Evolutionary conservation across 2,329 filamentous ascomycete species (phyloP).

Genomic region (Fragosphaeria purpurea): DNA sequence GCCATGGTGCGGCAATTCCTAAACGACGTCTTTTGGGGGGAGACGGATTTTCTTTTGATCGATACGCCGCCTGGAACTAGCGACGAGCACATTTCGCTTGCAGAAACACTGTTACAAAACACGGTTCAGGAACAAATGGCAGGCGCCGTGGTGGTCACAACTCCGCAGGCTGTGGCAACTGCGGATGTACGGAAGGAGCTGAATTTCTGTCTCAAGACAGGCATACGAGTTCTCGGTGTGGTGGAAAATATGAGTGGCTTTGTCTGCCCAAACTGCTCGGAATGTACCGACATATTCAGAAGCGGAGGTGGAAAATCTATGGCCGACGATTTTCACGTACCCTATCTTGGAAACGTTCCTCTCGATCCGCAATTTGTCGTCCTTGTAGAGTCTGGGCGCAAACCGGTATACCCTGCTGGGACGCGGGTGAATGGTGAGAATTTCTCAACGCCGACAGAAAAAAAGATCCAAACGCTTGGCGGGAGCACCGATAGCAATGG

Average conservation of each 20-base stretch:
- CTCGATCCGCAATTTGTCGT: slow-evolving; percentile 89
- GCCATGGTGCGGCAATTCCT: slow-evolving; percentile 98
- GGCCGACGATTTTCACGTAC: slow-evolving; percentile 75
- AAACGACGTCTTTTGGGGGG: slow-evolving; percentile 78
- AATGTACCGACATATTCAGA: slow-evolving; percentile 89
- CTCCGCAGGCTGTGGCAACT: slow-evolving; percentile 86
- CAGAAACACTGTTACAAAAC: slow-evolving; percentile 66
- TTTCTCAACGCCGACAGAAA: slow-evolving; percentile 23
- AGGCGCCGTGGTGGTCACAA: slow-evolving; percentile 90
- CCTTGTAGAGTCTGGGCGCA: slow-evolving; percentile 64
- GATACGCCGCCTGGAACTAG: slow-evolving; percentile 94
- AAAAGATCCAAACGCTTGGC: not conserved
- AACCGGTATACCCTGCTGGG: slow-evolving; percentile 59
- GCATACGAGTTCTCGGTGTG: slow-evolving; percentile 71
- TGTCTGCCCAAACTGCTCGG: slow-evolving; percentile 68
- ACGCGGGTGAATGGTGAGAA: slow-evolving; percentile 51
- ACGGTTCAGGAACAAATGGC: slow-evolving; percentile 59
- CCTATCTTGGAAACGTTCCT: slow-evolving; percentile 77
- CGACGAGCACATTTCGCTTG: slow-evolving; percentile 93
- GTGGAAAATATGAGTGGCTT: slow-evolving; percentile 96
- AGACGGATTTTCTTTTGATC: slow-evolving; percentile 84
- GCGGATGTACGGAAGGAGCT: slow-evolving; percentile 91
- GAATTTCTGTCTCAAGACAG: slow-evolving; percentile 83
- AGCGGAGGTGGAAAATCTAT: slow-evolving; percentile 84
- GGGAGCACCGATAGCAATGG: too few relatives aligned